phyloP scores from a whole-genome alignment of 805 yeast genomes.

The Wickerhamomyces mucosus region DNA sequence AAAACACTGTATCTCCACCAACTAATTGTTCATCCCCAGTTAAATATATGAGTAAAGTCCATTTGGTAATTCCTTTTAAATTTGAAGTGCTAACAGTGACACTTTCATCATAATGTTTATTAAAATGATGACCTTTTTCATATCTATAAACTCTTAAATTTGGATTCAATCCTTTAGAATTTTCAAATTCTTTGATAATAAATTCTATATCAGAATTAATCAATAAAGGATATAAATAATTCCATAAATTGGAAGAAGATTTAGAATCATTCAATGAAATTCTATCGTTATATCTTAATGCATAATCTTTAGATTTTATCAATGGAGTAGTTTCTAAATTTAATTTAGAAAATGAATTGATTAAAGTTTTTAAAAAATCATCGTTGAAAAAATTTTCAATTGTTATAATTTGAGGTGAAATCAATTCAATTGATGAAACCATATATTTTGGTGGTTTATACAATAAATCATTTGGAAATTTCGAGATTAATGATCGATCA shows the following conservation, averaged over 20 bases:
- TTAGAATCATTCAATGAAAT: constrained; percentile 28
- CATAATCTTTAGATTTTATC: constrained; percentile 40
- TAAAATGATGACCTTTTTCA: constrained; percentile 47
- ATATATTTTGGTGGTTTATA: constrained; percentile 2
- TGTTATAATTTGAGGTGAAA: constrained; percentile 12
- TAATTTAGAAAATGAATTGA: constrained; percentile 3
- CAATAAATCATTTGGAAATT: constrained; percentile 4
- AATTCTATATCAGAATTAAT: constrained; percentile 12
- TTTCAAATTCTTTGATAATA: constrained; percentile 24
- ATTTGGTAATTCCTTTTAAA: constrained; percentile 34
- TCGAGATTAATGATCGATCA: too few relatives aligned
- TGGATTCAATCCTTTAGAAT: constrained; percentile 42
- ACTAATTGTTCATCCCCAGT: constrained; percentile 45
- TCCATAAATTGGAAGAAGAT: constrained; percentile 33
- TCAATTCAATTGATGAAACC: constrained; percentile 1
- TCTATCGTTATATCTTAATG: constrained; percentile 50
- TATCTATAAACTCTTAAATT: constrained; percentile 49
- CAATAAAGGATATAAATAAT: constrained; percentile 25
- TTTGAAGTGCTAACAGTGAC: constrained; percentile 27
- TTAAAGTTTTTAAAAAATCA: constrained; percentile 6
- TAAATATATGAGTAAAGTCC: constrained; percentile 52
- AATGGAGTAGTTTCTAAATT: constrained; percentile 38
- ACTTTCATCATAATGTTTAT: constrained; percentile 52
- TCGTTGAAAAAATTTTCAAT: constrained; percentile 11
- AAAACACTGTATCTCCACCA: constrained; percentile 55